Evolutionary conservation across 2,329 filamentous ascomycete species (phyloP).

Genomic region (Cladobotryum protrusum): DNA sequence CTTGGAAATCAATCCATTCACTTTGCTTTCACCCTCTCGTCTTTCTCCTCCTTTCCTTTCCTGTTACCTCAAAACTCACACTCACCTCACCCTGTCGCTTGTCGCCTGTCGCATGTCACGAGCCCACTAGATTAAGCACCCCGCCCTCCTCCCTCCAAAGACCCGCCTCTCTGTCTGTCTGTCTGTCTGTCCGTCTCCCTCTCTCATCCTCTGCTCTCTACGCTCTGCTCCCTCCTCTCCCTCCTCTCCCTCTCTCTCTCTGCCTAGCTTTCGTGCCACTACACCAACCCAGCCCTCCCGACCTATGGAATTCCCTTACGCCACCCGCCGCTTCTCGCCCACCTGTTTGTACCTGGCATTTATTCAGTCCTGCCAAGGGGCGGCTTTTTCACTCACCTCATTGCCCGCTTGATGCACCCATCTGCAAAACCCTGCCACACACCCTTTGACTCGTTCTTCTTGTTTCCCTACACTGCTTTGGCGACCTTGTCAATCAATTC

Average conservation of each 20-base stretch:
- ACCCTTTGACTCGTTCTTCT: slow-evolving; percentile 4
- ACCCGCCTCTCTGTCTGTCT: slow-evolving; percentile 7
- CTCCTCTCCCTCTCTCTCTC: slow-evolving; percentile 8
- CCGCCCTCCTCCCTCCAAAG: slow-evolving; percentile 12
- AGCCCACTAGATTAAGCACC: slow-evolving; percentile 14
- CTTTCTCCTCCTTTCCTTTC: neutral
- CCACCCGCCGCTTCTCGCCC: slow-evolving; percentile 12
- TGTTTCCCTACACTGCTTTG: neutral
- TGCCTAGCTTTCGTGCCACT: slow-evolving; percentile 12
- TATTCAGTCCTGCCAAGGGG: slow-evolving; percentile 11
- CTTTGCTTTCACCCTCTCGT: neutral
- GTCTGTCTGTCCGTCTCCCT: neutral
- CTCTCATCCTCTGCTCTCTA: slow-evolving; percentile 3
- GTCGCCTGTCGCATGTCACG: slow-evolving; percentile 14
- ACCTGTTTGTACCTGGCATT: slow-evolving; percentile 23
- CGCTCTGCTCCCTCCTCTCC: slow-evolving; percentile 5
- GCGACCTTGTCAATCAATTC: slow-evolving; percentile 2
- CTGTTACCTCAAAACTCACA: slow-evolving; percentile 6
- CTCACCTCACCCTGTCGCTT: slow-evolving; percentile 11
- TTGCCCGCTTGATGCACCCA: slow-evolving; percentile 23
- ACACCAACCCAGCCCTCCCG: slow-evolving; percentile 8
- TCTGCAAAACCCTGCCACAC: slow-evolving; percentile 7
- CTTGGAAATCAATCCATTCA: too few relatives aligned
- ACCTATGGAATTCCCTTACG: slow-evolving; percentile 12
- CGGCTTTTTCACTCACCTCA: slow-evolving; percentile 11